Evolutionary conservation across 2,329 filamentous ascomycete genomes (phyloP), one percentile per base, ranked within the genome.

Genomic region (Colletotrichum sansevieriae): DNA sequence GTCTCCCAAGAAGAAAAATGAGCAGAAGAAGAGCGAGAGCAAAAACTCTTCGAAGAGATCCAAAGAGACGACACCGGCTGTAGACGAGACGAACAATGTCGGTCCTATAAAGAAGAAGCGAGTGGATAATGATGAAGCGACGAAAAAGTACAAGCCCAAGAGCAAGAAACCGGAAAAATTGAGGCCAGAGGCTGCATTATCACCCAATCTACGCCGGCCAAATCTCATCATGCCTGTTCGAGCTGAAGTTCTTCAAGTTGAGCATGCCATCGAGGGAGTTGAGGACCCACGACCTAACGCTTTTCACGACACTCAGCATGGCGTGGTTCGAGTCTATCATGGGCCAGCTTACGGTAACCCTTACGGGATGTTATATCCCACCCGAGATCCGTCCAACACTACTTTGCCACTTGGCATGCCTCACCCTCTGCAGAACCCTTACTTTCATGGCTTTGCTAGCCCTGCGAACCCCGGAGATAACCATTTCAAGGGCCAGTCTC

Each of bases 231-330:
- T 84, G 71, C 84, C 85, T 2, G 77, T 83, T 46, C 80, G 81
- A 29, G 79, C 84, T 29, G 80, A 85, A 55, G 81, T 87, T 18
- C 75, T 89, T 39, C 82, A 87, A 61, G 81, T 87, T 2, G 87
- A 90, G 73, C 84, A 88, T 69, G 81, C 87, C 2, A 77, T 89
- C 20, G 87, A 89, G 71, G 78, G 76, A 1, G 78, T 79, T 3
- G 78, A 83, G 49, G 87, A 89, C 70, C 87, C 87, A 9, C 80
- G 81, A 2, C 88, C 87, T 12, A 90, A 90, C 72, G 86, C 88
- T 47, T 90, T 87, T 73, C 85, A 84, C 72, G 87, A 90, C 72
- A 74, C 79, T n/a, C 79, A 81, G 52, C 81, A 83, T 70, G 84
- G 86, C 37, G 76, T 87, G 20, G 79, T 88, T 57, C 84, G 87